Conservation (phyloP, 1,284 basidiomycete genomes). For the Cutaneotrichosporon sp. region DNA sequence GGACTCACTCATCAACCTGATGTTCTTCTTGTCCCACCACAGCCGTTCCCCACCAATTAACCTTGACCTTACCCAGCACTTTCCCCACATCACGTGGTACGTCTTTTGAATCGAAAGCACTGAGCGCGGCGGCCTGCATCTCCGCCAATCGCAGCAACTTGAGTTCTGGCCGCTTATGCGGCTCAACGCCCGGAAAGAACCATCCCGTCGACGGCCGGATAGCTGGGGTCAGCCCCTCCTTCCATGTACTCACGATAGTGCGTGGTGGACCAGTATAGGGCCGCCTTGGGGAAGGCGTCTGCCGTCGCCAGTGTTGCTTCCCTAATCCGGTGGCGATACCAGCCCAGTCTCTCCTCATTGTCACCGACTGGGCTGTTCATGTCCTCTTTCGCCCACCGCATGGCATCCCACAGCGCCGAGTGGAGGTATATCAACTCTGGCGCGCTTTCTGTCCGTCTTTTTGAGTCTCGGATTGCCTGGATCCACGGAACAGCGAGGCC, state of each 20-base stretch:
- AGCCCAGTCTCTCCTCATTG: slow-evolving; percentile 17
- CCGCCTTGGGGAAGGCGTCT: slow-evolving; percentile 16
- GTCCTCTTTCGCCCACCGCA: no score
- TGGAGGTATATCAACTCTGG: no score
- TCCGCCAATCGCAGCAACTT: slow-evolving; percentile 19
- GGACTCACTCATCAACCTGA: slow-evolving; percentile 25
- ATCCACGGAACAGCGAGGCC: no score
- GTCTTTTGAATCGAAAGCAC: slow-evolving; percentile 7
- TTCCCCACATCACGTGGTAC: not conserved
- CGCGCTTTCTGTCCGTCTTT: no score
- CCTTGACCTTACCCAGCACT: not conserved
- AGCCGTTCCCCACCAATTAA: slow-evolving; percentile 20
- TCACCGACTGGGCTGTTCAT: no score
- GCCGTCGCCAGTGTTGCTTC: not conserved
- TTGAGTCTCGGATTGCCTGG: no score
- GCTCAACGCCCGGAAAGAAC: slow-evolving; percentile 21
- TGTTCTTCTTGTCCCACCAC: slow-evolving; percentile 24
- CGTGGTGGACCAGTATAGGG: slow-evolving; percentile 22
- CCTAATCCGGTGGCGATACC: slow-evolving; percentile 21
- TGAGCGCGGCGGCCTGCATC: slow-evolving; percentile 20
- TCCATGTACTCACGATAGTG: slow-evolving; percentile 24
- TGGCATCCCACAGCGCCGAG: no score
- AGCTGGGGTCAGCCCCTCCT: not conserved
- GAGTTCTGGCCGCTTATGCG: not conserved
- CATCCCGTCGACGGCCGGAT: slow-evolving; percentile 18